Conservation (phyloP, 1,284 basidiomycete species). For the Golubevia sp. region DNA sequence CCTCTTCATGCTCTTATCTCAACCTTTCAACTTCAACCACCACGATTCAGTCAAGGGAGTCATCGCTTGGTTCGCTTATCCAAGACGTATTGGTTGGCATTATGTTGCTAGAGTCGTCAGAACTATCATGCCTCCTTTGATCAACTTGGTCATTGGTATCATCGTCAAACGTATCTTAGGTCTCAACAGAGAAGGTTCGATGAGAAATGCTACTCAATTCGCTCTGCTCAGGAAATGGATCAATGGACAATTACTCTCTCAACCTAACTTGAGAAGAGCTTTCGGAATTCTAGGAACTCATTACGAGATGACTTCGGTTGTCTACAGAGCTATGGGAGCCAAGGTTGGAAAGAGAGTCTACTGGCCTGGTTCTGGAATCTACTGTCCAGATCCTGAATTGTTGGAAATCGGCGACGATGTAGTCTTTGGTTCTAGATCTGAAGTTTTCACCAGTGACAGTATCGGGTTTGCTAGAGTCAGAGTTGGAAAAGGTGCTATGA, state of each 20-base stretch:
- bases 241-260: slow-evolving; percentile 48
- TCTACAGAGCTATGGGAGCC: slow-evolving; percentile 60
- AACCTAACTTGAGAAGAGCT: slow-evolving; percentile 48
- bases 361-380: slow-evolving; percentile 60
- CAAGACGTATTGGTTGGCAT: slow-evolving; percentile 58
- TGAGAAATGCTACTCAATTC: slow-evolving; percentile 58
- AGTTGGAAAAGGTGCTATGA: slow-evolving; percentile 59
- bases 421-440: slow-evolving; percentile 59
- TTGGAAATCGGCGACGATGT: slow-evolving; percentile 60
- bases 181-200: slow-evolving; percentile 58
- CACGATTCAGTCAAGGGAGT: slow-evolving; percentile 58
- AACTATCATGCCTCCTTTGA: slow-evolving; percentile 55
- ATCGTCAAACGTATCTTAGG: slow-evolving; percentile 53
- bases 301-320: slow-evolving; percentile 60
- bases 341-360: slow-evolving; percentile 59
- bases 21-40: slow-evolving; percentile 56
- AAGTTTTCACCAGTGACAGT: slow-evolving; percentile 58
- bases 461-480: slow-evolving; percentile 59
- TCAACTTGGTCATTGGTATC: slow-evolving; percentile 52
- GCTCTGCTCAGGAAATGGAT: slow-evolving; percentile 59
- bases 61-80: slow-evolving; percentile 59
- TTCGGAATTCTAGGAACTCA: slow-evolving; percentile 56
- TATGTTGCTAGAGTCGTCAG: slow-evolving; percentile 57
- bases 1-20: slow-evolving; percentile 57
- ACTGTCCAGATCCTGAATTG: slow-evolving; percentile 60